Base-by-base conservation (phyloP, 1,139 yeast species). In the Candida neerlandica region DNA sequence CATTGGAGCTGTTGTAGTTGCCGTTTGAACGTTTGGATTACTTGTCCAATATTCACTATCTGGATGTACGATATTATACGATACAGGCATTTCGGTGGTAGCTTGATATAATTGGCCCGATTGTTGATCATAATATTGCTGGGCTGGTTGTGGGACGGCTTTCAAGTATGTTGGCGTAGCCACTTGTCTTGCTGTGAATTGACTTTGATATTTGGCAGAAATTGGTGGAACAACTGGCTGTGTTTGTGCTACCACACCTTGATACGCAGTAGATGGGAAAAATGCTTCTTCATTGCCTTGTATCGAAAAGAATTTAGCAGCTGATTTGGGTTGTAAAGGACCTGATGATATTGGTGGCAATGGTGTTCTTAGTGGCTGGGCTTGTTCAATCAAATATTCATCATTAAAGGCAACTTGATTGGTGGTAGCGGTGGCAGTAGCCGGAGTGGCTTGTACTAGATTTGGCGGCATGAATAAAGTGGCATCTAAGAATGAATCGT, bases 331-430 rank as follows among this genome's bases (percentile, higher is more conserved):
- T 26, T 53, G 63, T 42, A 53, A 52, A 29, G 44, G 12, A 18
- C 44, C 35, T 15, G 58, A 40, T 11, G 63, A 40, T 4, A 56
- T 47, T 5, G 65, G 63, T 5, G 62, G 60, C 32, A 65, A 51
- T 4, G 70, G 67, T 1, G 66, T 59, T 46, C 58, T 59, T 30
- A 70, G 60, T 1, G 80, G 79, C 39, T 71, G 72, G 0, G 82
- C 71, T 55, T 78, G 82, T 53, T 78, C 82, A 44, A 78, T 78
- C 44, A 77, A 59, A 41, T 75, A 73, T 51, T 76, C 79, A 43
- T 74, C 78, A 47, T 73, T 75, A 47, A 66, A 64, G 10, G 56
- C 77, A 54, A 69, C 66, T 54, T 63, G 80, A 59, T 61, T 69
- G 5, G 63, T 26, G 6, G 56, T 49, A 2, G 57, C 40, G 1